Conservation (phyloP, 495 filamentous ascomycete species). For the Poronia punctata region DNA sequence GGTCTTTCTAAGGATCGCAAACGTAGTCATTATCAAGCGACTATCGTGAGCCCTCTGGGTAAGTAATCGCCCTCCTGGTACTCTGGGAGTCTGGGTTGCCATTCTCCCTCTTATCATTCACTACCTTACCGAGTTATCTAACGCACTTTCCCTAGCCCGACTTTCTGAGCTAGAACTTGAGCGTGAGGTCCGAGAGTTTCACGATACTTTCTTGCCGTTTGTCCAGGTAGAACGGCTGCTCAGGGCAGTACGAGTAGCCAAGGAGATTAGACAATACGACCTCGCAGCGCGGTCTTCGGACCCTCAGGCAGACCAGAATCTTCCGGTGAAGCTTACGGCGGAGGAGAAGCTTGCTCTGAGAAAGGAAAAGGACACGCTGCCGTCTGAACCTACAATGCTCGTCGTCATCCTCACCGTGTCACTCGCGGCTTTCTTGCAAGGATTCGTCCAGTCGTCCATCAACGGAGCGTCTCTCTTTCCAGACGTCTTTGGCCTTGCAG, state of each 20-base stretch:
- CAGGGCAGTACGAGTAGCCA: conserved; percentile 22
- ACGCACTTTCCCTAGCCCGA: conserved; percentile 15
- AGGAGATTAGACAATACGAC: conserved; percentile 21
- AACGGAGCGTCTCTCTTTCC: conserved; percentile 20
- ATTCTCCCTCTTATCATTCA: no score
- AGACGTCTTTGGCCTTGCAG: conserved; percentile 5
- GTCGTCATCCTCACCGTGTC: conserved; percentile 26
- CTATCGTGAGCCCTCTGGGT: conserved; percentile 24
- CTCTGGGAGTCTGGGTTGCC: no score
- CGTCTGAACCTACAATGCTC: conserved; percentile 19
- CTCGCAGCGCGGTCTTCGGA: conserved; percentile 14
- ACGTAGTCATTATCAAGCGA: conserved; percentile 15
- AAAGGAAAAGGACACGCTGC: conserved; percentile 20
- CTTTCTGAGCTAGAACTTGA: conserved; percentile 21
- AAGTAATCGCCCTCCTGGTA: no score
- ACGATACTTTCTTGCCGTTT: conserved; percentile 5
- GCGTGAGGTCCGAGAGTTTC: conserved; percentile 16
- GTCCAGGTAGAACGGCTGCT: conserved; percentile 13
- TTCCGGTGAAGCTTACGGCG: conserved; percentile 12
- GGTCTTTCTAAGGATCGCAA: no score
- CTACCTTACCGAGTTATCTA: no score
- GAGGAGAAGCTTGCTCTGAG: conserved; percentile 19
- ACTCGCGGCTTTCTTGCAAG: conserved; percentile 25
- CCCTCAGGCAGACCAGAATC: conserved; percentile 1
- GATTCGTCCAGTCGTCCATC: conserved; percentile 22